Base-by-base conservation (phyloP, 2,329 filamentous ascomycete genomes). In the Phyllosticta capitalensis region DNA sequence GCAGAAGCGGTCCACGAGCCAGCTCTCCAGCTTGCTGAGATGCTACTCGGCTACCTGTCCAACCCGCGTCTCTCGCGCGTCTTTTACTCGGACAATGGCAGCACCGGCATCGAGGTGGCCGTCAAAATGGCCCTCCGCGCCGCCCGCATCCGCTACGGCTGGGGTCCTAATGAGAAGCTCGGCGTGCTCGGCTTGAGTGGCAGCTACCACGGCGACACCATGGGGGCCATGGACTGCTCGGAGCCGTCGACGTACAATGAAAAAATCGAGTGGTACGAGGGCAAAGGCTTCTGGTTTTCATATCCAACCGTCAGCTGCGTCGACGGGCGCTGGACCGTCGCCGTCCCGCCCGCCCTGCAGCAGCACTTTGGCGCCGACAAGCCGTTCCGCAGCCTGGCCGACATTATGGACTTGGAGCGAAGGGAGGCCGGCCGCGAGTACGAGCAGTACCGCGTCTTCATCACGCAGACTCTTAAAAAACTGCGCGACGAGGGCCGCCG, bases 141-240 rank as follows among this genome's bases (percentile, higher is more conserved):
- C 0, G 75, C 88, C 0, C 80, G 83, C 52, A 73, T 81, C 49
- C 78, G 87, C 9, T 91, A 91, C 63, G 81, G 79, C 9, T 90
- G 86, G 85, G 75, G 79, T 48, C 76, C 75, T 14, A 75, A 79
- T 1, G 79, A 83, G 54, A 71, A 81, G 9, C 77, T 92, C 10
- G 83, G 83, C 2, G 82, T 94, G 2, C 69, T 95, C 2, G 90
- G 90, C 0, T 75, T 95, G 9, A 88, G 86, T 68, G 89, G 89
- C 0, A 88, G 87, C 64, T 95, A 95, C 66, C 90, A 95, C 66
- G 90, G 90, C 1, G 90, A 95, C 67, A 95, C 90, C 0, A 91
- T 95, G 53, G 90, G 90, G 0, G 89, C 88, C 0, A 94, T 95
- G 90, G 89, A 94, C 69, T 88, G 85, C 57, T 84, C 88, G 0